A percentile compares a stretch with the other conserved stretches of the same genome.
These are phyloP conservation scores for Rhodomyrtus psidioides DNA, from an alignment of 441 rosid genomes.

Conservation along the genomic window DNA sequence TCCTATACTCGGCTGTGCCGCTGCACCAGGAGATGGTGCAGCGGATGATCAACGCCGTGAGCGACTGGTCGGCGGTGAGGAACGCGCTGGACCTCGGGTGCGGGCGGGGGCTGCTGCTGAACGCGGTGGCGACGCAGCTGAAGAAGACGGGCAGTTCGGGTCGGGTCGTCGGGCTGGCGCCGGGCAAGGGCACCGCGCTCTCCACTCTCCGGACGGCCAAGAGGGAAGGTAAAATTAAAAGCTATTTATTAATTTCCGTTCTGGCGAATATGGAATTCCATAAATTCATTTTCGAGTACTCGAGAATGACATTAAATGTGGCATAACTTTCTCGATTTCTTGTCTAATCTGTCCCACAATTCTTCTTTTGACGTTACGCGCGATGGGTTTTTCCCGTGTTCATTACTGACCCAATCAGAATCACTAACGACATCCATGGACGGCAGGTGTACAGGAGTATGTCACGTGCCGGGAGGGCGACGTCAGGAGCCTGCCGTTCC, in stretches of 20 bases:
- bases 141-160: conserved; percentile 92
- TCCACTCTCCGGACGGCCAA: conserved; percentile 89
- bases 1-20: conserved; percentile 71
- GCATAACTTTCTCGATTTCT: background rate
- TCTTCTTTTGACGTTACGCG: background rate
- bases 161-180: conserved; percentile 90
- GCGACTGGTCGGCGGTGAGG: conserved; percentile 84
- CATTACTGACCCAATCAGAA: background rate
- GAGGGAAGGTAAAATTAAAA: conserved; percentile 48
- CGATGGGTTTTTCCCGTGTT: background rate
- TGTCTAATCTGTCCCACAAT: background rate
- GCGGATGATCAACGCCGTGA: conserved; percentile 71
- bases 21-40: conserved; percentile 82
- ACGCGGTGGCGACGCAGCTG: conserved; percentile 88
- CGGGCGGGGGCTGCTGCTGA: conserved; percentile 78
- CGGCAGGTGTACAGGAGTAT: conserved; percentile 80
- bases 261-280: background rate
- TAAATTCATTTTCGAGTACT: background rate
- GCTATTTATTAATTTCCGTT: background rate
- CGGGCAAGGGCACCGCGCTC: conserved; percentile 58
- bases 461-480: conserved; percentile 92
- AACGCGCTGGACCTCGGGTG: conserved; percentile 87
- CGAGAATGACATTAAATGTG: background rate
- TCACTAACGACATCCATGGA: background rate
- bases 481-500: conserved; percentile 81